Evolutionary conservation across 208 protist species (phyloP).

Genomic region (Trypanosoma platydactyli): DNA sequence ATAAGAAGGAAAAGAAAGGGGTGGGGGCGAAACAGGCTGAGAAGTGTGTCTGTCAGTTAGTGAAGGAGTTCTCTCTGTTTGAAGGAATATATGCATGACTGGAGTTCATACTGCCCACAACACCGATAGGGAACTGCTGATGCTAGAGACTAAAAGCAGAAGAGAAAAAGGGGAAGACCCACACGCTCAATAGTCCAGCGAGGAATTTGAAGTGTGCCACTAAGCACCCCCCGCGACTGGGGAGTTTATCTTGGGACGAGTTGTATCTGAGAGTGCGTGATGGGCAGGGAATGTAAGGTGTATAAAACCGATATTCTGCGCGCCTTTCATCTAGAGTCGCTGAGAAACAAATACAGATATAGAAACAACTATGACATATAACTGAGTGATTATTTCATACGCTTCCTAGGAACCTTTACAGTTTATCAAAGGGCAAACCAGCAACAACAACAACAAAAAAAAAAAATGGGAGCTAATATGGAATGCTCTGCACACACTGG

Average conservation of each 20-base stretch:
- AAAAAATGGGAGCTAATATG: conserved; percentile 51
- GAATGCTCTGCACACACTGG: conserved; percentile 67
- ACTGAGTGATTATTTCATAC: conserved; percentile 74
- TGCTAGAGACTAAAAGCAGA: conserved; percentile 46
- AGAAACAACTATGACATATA: conserved; percentile 37
- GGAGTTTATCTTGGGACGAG: conserved; percentile 23
- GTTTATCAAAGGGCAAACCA: conserved; percentile 34
- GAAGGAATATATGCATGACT: conserved; percentile 65
- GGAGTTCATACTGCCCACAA: conserved; percentile 48
- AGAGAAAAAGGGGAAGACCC: too few species aligned
- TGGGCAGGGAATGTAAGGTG: conserved; percentile 70
- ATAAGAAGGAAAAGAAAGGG: conserved; percentile 20
- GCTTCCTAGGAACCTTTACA: conserved; percentile 45
- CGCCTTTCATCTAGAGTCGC: conserved; percentile 86
- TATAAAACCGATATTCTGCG: conserved; percentile 73
- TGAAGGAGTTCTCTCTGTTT: conserved; percentile 68
- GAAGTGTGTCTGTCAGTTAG: conserved; percentile 48
- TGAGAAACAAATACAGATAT: conserved; percentile 56
- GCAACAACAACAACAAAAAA: conserved; percentile 34
- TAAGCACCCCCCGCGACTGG: not conserved
- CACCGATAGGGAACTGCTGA: conserved; percentile 57
- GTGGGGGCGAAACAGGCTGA: conserved; percentile 39
- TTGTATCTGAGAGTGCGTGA: conserved; percentile 56
- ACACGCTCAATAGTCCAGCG: too few species aligned
- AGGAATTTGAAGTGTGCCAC: too few species aligned